Evolutionary conservation across 495 filamentous ascomycete species (phyloP), one percentile per base, ranked within the genome.

Genomic region (Neurospora sp.): DNA sequence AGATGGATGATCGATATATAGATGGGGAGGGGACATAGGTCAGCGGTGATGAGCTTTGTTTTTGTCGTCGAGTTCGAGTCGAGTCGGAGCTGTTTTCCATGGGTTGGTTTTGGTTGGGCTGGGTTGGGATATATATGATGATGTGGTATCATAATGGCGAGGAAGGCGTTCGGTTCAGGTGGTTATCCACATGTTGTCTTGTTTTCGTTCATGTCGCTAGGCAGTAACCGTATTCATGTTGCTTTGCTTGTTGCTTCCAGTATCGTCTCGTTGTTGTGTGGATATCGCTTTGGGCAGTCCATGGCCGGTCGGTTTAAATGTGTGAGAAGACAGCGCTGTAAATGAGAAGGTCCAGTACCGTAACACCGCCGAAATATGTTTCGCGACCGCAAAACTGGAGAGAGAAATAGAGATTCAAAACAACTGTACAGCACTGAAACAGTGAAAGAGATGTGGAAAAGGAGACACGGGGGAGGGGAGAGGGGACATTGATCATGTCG

Each of bases 401-500:
- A n/a, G 7, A 38, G 23, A 14, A 23, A 44, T 46, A 70, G 70
- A 74, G 16, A 69, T 48, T 5, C 23, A 35, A 20, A 38, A 39
- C 12, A 38, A 7, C 39, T 16, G 2, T 27, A 31, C 27, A 48
- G 38, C 35, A 71, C 40, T n/a, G 71, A 23, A 54, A 69, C 31
- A 54, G 39, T 27, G 42, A 38, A 73, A 71, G 46, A 7, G 39
- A 59, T 14, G 39, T 59, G 59, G 70, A 39, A 72, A 72, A 70
- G 42, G 62, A 66, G 73, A 71, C 31, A 73, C 20, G 75, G 66
- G 70, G 59, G 27, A 69, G 31, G 71, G 66, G 69, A 14, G 44
- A 46, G 69, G 66, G 27, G 42, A 35, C 44, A 20, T 66, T 16
- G 41, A 72, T 70, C 35, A 35, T 35, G 75, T 78, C 73, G 79